Base-by-base conservation (phyloP, 2,329 filamentous ascomycete genomes). In the Colletotrichum falcatum region DNA sequence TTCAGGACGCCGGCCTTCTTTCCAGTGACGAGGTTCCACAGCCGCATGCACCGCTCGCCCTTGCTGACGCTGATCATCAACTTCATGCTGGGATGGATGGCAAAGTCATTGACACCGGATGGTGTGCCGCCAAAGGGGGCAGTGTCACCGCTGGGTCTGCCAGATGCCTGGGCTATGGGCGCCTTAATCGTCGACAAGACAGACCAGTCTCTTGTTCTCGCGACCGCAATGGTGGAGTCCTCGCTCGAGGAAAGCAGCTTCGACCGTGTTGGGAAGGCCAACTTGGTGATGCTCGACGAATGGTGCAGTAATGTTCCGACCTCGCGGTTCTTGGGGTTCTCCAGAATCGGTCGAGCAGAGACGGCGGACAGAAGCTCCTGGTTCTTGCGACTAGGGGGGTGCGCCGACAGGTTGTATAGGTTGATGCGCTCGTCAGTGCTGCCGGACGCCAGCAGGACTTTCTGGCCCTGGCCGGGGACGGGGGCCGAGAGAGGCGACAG, bases 21-120 rank as follows among this genome's bases (percentile, higher is more conserved):
- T 20, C 95, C 96, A 3, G 95, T 98, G 74, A 98, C 94, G 73
- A 99, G 81, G 78, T 99, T 98, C 96, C 96, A 99, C 74, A 98
- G 81, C 73, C 96, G 86, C 93, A 99, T 97, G 77, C 91, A 94
- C 74, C 90, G 91, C 83, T 99, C 96, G 74, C 94, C 94, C 76
- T 92, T 94, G 74, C 94, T 92, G 11, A 98, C 94, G 75, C 90
- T 97, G 71, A 99, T 90, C 93, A 98, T 97, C 61, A 99, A 85
- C 83, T 98, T 98, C 88, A 97, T 94, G 79, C 93, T 97, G 0
- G 96, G 95, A 79, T 99, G 96, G 33, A 99, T 92, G 2, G 95
- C 94, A 79, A 99, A 97, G 79, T 95, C 93, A 79, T 97, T 98
- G 74, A 98, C 90, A 23, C 96, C 96, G n/a, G 91, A 89, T 0